Base-by-base conservation (phyloP, 495 filamentous ascomycete species). In the Daldinia bambusicola region DNA sequence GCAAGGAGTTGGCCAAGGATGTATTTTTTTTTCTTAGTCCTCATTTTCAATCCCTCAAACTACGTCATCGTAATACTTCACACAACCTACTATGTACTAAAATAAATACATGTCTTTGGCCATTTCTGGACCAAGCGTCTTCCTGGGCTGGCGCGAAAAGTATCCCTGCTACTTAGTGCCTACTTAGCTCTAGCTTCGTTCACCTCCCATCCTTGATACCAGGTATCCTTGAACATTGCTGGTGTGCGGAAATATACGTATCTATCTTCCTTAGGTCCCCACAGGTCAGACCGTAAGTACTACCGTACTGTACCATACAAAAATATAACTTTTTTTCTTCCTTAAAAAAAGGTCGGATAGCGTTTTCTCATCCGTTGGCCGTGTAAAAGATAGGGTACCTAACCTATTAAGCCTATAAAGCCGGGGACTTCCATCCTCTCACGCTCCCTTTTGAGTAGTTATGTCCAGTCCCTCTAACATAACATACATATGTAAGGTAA, bases 1-100 rank as follows among this genome's bases (percentile, higher is more conserved):
- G n/a, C 34, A 67, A 30, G 55, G 48, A 72, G 63, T 67, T 61
- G 64, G 63, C 38, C 64, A 72, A 61, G 48, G 60, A 64, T 55
- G 30, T n/a, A 40, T 45, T 45, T 61, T 61, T 34, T 67, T 48
- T 36, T 36, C 34, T 36, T 36, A 36, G 55, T 18, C 31, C 22
- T 38, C 50, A n/a, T n/a, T 37, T 36, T 26, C 26, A 1, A 26
- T 26, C 48, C 31, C 30, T 22, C 20, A 67, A 16, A 16, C 63
- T 59, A 72, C 69, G 64, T 72, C 69, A 72, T 72, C 18, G 56
- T 58, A 18, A 22, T 22, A 70, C 43, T 36, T 43, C 22, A 38
- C 26, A 43, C 30, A 43, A 52, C 53, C 26, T 45, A 10, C 40
- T 67, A 52, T 59, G 16, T 45, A 10, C 40, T 67, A 62, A 26